Evolutionary conservation across 1,284 basidiomycete genomes (phyloP).

Genomic region (Leccinum cinnamomeum): DNA sequence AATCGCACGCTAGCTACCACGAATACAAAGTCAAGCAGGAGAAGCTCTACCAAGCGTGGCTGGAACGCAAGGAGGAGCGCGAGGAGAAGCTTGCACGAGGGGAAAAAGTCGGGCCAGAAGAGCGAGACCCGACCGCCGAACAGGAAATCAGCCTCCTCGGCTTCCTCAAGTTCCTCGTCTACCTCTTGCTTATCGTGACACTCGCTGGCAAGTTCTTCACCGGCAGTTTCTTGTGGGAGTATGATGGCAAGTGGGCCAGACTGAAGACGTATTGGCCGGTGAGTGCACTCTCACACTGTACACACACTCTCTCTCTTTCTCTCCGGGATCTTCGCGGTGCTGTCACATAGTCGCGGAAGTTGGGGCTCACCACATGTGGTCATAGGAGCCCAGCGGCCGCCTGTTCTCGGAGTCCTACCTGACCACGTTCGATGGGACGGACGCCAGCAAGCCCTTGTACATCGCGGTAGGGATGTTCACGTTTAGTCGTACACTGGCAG

Average conservation of each 20-base stretch:
- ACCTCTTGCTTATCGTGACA: constrained; percentile 49
- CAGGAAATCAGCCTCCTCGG: constrained; percentile 64
- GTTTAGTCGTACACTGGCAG: neutral
- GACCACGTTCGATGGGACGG: constrained; percentile 72
- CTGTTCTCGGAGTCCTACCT: constrained; percentile 75
- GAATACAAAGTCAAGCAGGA: constrained; percentile 65
- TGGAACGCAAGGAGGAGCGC: constrained; percentile 66
- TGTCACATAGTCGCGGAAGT: neutral
- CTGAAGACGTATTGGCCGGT: constrained; percentile 65
- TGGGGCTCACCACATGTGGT: constrained; percentile 7
- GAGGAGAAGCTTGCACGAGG: constrained; percentile 72
- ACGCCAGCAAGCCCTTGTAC: constrained; percentile 75
- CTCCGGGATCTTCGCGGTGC: neutral
- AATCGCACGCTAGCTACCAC: constrained; percentile 51
- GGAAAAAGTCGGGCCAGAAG: constrained; percentile 68
- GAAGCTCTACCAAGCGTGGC: constrained; percentile 62
- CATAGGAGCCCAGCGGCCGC: constrained; percentile 53
- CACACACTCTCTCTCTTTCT: constrained; percentile 1
- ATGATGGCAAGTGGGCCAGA: constrained; percentile 58
- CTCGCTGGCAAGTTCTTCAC: constrained; percentile 80
- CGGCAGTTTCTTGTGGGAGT: constrained; percentile 78
- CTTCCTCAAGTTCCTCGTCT: constrained; percentile 67
- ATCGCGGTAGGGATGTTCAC: constrained; percentile 61
- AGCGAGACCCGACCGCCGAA: constrained; percentile 67
- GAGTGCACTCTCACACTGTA: constrained; percentile 24